A percentile compares a stretch with the other conserved stretches of the same genome.
These are phyloP conservation scores for Aspergillus diversus DNA, from an alignment of 495 filamentous ascomycete genomes.

Conservation along the genomic window DNA sequence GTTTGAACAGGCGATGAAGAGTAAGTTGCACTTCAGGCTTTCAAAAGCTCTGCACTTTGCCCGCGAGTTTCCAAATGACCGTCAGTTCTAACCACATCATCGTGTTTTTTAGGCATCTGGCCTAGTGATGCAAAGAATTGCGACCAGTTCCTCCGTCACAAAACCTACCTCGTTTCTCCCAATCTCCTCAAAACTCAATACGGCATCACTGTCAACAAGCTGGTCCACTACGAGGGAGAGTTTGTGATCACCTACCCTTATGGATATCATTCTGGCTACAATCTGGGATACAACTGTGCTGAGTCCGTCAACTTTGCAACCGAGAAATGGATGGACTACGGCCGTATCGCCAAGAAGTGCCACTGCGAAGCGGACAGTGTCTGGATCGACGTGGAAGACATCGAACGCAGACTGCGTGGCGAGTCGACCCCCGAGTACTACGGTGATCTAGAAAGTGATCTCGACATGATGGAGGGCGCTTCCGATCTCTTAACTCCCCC, in stretches of 20 bases:
- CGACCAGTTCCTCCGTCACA: constrained; percentile 95
- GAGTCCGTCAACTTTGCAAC: constrained; percentile 99
- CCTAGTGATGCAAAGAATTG: constrained; percentile 96
- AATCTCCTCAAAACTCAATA: constrained; percentile 81
- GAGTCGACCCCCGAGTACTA: constrained; percentile 89
- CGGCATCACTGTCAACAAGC: constrained; percentile 91
- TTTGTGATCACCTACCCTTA: constrained; percentile 99
- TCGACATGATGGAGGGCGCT: constrained; percentile 64
- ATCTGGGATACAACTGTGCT: constrained; percentile 97
- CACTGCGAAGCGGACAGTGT: constrained; percentile 95
- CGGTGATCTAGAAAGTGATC: constrained; percentile 68
- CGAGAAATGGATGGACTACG: constrained; percentile 91
- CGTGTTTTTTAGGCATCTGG: constrained; percentile 64
- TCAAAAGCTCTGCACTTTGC: neutral
- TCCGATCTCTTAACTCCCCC: constrained; percentile 79
- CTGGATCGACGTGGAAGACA: constrained; percentile 94
- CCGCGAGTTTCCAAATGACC: neutral
- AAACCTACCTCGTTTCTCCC: constrained; percentile 97
- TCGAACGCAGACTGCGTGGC: constrained; percentile 90
- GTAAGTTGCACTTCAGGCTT: constrained; percentile 34
- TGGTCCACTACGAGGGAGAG: constrained; percentile 95
- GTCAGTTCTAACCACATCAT: neutral
- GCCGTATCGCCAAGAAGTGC: constrained; percentile 96
- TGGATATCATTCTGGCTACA: constrained; percentile 98
- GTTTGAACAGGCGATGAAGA: constrained; percentile 95